These are phyloP conservation scores for Stagonosporopsis rhizophila DNA, from an alignment of 2,329 filamentous ascomycete genomes.

Conservation along the genomic window DNA sequence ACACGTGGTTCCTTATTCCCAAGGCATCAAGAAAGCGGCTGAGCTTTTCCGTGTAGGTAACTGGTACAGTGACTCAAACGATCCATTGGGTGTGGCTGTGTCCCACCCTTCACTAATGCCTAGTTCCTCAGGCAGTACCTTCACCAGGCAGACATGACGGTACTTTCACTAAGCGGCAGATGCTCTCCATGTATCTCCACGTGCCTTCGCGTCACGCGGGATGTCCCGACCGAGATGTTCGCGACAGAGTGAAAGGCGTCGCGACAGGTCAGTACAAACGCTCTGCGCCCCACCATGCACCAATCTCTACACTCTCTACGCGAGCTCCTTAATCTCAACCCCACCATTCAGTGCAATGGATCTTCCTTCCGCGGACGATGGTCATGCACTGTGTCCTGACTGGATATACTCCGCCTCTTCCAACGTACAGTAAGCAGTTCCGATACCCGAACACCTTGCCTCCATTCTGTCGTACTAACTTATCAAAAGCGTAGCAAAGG, in stretches of 20 bases:
- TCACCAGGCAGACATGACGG: too few species aligned
- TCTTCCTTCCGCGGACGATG: too few species aligned
- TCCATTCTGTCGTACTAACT: not conserved
- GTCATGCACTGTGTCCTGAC: not conserved
- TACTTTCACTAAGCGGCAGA: not conserved
- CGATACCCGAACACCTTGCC: too few species aligned
- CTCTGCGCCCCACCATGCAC: not conserved
- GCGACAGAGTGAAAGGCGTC: not conserved
- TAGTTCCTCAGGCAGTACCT: not conserved
- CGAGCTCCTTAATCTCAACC: not conserved
- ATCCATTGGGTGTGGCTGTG: not conserved
- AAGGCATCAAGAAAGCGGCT: not conserved
- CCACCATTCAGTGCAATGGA: not conserved
- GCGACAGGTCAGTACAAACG: not conserved
- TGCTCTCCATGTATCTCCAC: not conserved
- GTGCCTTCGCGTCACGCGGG: not conserved
- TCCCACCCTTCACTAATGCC: not conserved
- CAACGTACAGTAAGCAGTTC: slow-evolving; percentile 1
- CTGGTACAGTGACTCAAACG: not conserved
- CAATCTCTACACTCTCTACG: not conserved
- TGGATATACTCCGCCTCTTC: slow-evolving; percentile 10
- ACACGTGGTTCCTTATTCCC: not conserved
- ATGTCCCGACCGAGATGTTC: not conserved
- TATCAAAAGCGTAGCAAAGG: not conserved
- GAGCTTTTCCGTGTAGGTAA: not conserved